phyloP scores from a whole-genome alignment of 2,329 filamentous ascomycete species.

The Talaromyces sp. region DNA sequence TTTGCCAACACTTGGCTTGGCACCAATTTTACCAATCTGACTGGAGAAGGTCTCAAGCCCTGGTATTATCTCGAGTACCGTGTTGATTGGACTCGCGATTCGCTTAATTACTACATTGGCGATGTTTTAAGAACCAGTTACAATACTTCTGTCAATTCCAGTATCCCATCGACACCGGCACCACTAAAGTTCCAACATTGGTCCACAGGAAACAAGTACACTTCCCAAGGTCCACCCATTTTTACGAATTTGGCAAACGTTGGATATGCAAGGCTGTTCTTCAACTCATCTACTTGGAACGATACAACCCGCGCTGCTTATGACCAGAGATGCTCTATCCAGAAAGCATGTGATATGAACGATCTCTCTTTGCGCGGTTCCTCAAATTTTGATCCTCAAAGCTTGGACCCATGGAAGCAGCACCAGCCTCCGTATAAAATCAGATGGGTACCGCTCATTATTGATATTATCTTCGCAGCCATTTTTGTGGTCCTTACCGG shows the following conservation, averaged over 20 bases:
- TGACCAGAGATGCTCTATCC: conserved; percentile 27
- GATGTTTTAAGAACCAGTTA: conserved; percentile 34
- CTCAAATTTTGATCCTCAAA: conserved; percentile 26
- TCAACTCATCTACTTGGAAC: conserved; percentile 47
- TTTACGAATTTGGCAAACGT: conserved; percentile 41
- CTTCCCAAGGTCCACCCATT: conserved; percentile 45
- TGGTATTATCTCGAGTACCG: conserved; percentile 48
- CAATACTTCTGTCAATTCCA: conserved; percentile 30
- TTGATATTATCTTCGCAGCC: conserved; percentile 14
- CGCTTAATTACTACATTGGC: conserved; percentile 44
- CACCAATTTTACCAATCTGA: conserved; percentile 42
- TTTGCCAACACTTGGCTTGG: conserved; percentile 37
- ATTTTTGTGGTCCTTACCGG: conserved; percentile 13
- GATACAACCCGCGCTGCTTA: conserved; percentile 26
- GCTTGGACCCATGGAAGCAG: conserved; percentile 32
- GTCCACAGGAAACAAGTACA: conserved; percentile 45
- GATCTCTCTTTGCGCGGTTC: conserved; percentile 33
- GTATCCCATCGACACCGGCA: conserved; percentile 41
- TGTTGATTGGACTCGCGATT: conserved; percentile 47
- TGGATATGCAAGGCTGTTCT: conserved; percentile 49
- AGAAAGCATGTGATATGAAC: conserved; percentile 35
- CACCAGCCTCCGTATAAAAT: conserved; percentile 19
- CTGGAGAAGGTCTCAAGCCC: conserved; percentile 28
- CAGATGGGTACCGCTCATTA: conserved; percentile 15
- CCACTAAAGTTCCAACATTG: conserved; percentile 48